phyloP scores from a whole-genome alignment of 306 rosid genomes.

The Leucaena leucocephala region DNA sequence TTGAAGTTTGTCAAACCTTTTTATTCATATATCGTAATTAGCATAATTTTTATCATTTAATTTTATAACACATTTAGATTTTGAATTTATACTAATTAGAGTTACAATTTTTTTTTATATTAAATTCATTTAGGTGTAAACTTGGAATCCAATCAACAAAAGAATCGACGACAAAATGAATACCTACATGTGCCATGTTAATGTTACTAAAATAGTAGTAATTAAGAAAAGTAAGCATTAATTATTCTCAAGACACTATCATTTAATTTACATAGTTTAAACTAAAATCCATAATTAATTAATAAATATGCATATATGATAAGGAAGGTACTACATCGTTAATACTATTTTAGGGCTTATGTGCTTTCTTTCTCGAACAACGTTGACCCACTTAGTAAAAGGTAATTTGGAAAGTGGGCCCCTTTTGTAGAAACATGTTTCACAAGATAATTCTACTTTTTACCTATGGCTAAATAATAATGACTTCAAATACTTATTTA shows the following conservation, averaged over 20 bases:
- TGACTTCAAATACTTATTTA: background rate
- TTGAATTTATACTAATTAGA: background rate
- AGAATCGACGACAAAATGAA: conserved; percentile 6
- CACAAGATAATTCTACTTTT: background rate
- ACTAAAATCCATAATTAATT: background rate
- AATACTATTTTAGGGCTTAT: background rate
- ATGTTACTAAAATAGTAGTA: background rate
- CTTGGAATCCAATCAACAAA: conserved; percentile 11
- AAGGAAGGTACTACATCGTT: conserved; percentile 8
- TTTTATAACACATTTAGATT: background rate
- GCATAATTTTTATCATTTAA: no score
- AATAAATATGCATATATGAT: background rate
- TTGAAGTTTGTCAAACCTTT: background rate
- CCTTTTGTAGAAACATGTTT: background rate
- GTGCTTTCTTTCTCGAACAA: background rate
- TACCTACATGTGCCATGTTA: background rate
- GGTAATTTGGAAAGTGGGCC: background rate
- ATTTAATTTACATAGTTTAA: conserved; percentile 11
- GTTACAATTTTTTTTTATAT: conserved; percentile 9
- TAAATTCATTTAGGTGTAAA: conserved; percentile 14
- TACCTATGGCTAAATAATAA: background rate
- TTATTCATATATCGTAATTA: background rate
- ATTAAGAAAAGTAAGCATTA: conserved; percentile 5
- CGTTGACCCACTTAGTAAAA: background rate
- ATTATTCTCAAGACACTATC: background rate